Base-by-base conservation (phyloP, 768 basidiomycete genomes). In the Wakefieldia striispora region DNA sequence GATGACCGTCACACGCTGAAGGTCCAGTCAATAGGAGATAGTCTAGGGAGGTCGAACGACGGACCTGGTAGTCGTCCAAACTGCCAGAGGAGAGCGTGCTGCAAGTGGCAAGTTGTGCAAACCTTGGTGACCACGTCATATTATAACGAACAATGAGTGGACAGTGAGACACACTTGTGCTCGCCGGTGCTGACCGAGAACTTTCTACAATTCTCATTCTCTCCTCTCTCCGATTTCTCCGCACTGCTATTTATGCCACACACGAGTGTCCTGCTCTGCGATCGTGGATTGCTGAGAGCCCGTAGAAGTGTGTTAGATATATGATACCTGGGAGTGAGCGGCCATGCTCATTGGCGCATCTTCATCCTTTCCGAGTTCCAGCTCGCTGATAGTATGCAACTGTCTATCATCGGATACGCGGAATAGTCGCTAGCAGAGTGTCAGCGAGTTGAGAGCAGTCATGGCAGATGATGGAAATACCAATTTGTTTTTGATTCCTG, bases 261-360 rank as follows among this genome's bases (percentile, higher is more conserved):
- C 0, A 87, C 79, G 45, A 98, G 56, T 54, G 72, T 72, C 64
- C 77, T 72, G 42, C 65, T 71, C 77, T 80, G 53, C 34, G 36
- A 17, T 21, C 37, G 40, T 23, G 38, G 24, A 26, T 58, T 34
- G 52, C 14, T 37, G n/a, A 20, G 27, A 20, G 40, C 26, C 2
- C 19, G 16, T 13, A 23, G 24, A 24, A 8, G 50, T 19, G 54
- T 20, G 54, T 42, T 35, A 45, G 16, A 26, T 38, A 6, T 35
- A 26, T 43, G 70, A 53, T 66, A 88, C 90, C 70, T 81, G 66
- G 9, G 73, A 67, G 63, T 87, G 70, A 12, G 81, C 78, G 16
- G 86, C 84, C 77, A 97, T 85, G 65, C 93, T 95, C 91, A 94
- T 97, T n/a, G 97, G 95, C 5, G 88, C 89, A 69, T 98, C 97